Percentiles rank a stretch among this genome's conserved stretches.
Evolutionary conservation across 352 stramenopile genomes (phyloP).

Genomic region (Globisporangium acanthophoron): DNA sequence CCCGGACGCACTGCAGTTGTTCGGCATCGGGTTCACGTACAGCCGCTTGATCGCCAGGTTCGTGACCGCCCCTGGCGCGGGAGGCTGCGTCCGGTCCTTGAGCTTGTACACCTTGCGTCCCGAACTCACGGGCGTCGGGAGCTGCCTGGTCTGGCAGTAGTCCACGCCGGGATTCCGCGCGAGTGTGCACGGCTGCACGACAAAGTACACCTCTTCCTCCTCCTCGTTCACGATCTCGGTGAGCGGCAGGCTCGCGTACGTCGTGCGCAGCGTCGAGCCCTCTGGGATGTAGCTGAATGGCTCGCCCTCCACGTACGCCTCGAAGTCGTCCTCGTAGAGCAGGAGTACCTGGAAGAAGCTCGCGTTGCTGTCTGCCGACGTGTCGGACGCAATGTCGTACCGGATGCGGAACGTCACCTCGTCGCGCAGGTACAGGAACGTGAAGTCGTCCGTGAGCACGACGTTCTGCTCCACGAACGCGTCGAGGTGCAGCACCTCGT

Average conservation of each 20-base stretch:
- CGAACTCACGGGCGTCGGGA: conserved; percentile 36
- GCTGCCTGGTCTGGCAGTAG: conserved; percentile 26
- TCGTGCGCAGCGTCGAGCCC: conserved; percentile 35
- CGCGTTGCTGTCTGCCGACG: conserved; percentile 15
- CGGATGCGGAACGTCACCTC: conserved; percentile 52
- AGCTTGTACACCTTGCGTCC: conserved; percentile 45
- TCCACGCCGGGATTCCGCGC: conserved; percentile 25
- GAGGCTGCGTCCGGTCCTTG: conserved; percentile 8
- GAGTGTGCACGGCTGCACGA: conserved; percentile 47
- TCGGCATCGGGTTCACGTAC: conserved; percentile 61
- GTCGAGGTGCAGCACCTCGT: conserved; percentile 64
- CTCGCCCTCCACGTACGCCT: conserved; percentile 42
- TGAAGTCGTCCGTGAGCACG: conserved; percentile 43
- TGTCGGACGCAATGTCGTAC: conserved; percentile 36
- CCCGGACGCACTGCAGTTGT: conserved; percentile 40
- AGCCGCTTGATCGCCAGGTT: conserved; percentile 22
- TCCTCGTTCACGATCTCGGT: conserved; percentile 46
- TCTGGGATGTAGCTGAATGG: conserved; percentile 30
- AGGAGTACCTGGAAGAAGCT: conserved; percentile 50
- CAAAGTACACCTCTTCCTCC: conserved; percentile 50
- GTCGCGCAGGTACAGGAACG: conserved; percentile 54
- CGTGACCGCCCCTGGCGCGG: conserved; percentile 9
- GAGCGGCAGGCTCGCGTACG: conserved; percentile 35
- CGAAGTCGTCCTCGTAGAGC: conserved; percentile 47
- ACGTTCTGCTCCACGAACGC: conserved; percentile 51